These are phyloP conservation scores for Claviceps africana DNA, from an alignment of 2,329 filamentous ascomycete species.

Conservation along the genomic window DNA sequence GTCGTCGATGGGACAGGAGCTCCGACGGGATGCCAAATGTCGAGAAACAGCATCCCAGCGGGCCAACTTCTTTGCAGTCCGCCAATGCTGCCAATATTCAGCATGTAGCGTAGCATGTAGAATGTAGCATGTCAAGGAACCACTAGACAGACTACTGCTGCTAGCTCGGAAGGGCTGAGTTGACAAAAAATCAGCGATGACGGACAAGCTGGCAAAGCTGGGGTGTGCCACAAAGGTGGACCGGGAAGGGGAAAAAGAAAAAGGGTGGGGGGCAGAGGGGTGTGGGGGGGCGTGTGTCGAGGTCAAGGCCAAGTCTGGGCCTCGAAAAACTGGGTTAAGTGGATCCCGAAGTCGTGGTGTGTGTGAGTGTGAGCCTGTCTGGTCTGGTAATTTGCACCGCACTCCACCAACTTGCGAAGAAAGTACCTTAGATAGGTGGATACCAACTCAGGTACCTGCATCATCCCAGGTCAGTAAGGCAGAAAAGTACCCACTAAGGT, in stretches of 20 bases:
- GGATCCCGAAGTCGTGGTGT: slow-evolving; percentile 3
- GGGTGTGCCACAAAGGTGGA: slow-evolving; percentile 4
- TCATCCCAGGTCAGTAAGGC: no score
- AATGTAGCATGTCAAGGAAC: slow-evolving; percentile 5
- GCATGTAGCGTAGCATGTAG: not conserved
- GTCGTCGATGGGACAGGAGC: slow-evolving; percentile 1
- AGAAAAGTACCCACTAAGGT: no score
- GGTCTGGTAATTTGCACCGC: not conserved
- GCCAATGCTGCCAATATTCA: not conserved
- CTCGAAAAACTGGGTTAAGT: not conserved
- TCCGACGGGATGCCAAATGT: slow-evolving; percentile 17
- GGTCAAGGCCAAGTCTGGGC: not conserved
- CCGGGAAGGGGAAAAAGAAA: not conserved
- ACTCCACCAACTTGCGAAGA: not conserved
- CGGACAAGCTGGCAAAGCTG: slow-evolving; percentile 2
- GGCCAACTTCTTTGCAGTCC: not conserved
- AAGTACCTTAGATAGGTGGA: no score
- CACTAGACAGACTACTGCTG: slow-evolving; percentile 9
- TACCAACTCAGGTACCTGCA: no score
- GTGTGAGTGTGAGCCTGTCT: not conserved
- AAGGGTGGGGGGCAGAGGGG: not conserved
- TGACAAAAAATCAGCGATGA: slow-evolving; percentile 12
- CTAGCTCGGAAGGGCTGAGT: slow-evolving; percentile 27
- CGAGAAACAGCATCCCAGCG: not conserved
- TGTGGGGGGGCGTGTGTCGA: not conserved